A percentile compares a stretch with the other conserved stretches of the same genome.
Evolutionary conservation across 805 yeast genomes (phyloP).

Genomic region (Teunomyces funiuensis): DNA sequence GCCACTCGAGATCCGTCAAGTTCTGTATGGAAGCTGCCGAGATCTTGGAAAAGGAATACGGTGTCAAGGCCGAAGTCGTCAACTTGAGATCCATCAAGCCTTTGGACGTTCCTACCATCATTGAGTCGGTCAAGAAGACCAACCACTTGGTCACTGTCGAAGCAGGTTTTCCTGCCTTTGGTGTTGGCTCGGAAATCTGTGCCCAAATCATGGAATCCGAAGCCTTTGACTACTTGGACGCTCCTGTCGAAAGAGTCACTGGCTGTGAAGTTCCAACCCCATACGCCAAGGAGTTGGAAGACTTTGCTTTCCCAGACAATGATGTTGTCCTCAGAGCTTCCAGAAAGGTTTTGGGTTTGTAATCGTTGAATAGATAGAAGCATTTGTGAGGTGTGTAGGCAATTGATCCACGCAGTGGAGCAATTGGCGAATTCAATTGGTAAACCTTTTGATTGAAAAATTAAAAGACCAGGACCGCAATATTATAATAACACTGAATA

Average conservation of each 20-base stretch:
- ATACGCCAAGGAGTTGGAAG: slow-evolving; percentile 93
- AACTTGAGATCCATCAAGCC: slow-evolving; percentile 98
- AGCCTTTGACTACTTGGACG: slow-evolving; percentile 96
- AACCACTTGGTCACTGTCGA: slow-evolving; percentile 95
- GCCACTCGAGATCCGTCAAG: slow-evolving; percentile 89
- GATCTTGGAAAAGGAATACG: slow-evolving; percentile 75
- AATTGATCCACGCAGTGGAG: too few species aligned
- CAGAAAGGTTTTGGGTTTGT: slow-evolving; percentile 74
- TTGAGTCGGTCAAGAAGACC: slow-evolving; percentile 91
- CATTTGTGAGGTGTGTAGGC: too few species aligned
- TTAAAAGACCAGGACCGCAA: neutral
- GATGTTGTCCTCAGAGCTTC: slow-evolving; percentile 85
- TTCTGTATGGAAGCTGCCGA: slow-evolving; percentile 90
- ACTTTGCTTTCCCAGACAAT: slow-evolving; percentile 97
- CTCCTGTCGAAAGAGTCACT: slow-evolving; percentile 97
- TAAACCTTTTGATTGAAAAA: too few species aligned
- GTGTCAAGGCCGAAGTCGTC: slow-evolving; percentile 88
- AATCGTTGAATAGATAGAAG: slow-evolving; percentile 23
- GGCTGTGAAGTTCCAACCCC: slow-evolving; percentile 99
- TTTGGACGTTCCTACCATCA: slow-evolving; percentile 81
- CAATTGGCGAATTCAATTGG: too few species aligned
- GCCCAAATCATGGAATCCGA: slow-evolving; percentile 98
- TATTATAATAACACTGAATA: too few species aligned
- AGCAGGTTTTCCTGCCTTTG: slow-evolving; percentile 97
- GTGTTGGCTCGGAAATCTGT: slow-evolving; percentile 97